Percentiles rank a stretch among this genome's conserved stretches.
Conservation (phyloP, 768 basidiomycete genomes). For the Phlebiopsis flavidoalba region DNA sequence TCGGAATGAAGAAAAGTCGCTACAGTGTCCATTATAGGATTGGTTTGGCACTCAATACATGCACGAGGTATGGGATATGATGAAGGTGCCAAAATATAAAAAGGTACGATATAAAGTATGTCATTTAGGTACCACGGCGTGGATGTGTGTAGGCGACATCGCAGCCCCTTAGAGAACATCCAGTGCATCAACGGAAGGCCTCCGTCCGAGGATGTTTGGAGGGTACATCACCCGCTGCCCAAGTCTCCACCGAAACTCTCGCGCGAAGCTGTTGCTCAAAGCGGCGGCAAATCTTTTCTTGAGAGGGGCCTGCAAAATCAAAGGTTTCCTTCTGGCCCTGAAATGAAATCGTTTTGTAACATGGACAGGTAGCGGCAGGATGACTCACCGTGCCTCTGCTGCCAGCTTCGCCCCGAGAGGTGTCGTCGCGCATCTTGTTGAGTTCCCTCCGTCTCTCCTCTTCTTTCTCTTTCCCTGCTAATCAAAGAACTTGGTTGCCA, state of each 20-base stretch:
- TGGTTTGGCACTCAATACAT: not conserved
- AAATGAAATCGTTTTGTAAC: not conserved
- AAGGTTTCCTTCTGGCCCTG: conserved; percentile 19
- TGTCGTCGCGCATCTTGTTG: conserved; percentile 66
- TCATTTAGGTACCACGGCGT: not conserved
- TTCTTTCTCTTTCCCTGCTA: conserved; percentile 55
- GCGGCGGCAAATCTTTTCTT: conserved; percentile 40
- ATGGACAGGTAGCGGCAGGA: not conserved
- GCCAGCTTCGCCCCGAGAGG: conserved; percentile 50
- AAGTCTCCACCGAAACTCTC: conserved; percentile 27
- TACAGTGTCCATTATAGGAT: not conserved
- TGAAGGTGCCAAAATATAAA: not conserved
- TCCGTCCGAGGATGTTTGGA: conserved; percentile 24
- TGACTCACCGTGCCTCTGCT: conserved; percentile 48
- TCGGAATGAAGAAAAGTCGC: not conserved
- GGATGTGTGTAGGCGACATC: not conserved
- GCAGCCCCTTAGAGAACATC: not conserved
- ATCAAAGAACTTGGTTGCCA: conserved; percentile 22
- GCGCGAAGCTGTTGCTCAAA: conserved; percentile 55
- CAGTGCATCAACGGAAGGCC: conserved; percentile 19
- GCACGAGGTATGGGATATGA: not conserved
- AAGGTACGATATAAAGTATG: not conserved
- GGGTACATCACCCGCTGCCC: conserved; percentile 54
- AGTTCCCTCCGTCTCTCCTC: conserved; percentile 67
- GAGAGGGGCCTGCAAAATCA: conserved; percentile 21